Percentiles rank a stretch among this genome's conserved stretches.
Evolutionary conservation across 2,329 filamentous ascomycete species (phyloP).

Genomic region (Fusarium solani-melongenae): DNA sequence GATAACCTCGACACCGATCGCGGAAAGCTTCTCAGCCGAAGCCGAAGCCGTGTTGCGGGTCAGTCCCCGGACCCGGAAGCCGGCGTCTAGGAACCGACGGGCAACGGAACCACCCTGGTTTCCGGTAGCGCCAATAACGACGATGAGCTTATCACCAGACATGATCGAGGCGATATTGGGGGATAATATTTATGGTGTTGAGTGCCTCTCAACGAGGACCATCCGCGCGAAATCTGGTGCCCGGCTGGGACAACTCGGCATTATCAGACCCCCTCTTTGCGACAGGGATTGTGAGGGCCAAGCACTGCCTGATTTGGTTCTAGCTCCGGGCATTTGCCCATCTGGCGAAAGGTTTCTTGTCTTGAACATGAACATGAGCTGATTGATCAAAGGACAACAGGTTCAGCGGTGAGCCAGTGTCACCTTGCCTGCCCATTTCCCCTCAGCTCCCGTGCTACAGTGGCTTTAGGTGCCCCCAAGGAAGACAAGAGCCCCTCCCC

Average conservation of each 20-base stretch:
- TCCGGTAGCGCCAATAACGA: constrained; percentile 61
- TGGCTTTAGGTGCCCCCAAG: not conserved
- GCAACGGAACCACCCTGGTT: constrained; percentile 66
- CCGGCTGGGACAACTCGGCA: not conserved
- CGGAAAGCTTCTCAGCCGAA: constrained; percentile 53
- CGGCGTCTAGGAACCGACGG: constrained; percentile 55
- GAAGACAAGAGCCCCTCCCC: not conserved
- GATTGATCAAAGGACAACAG: not conserved
- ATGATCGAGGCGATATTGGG: not conserved
- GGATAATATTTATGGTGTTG: not conserved
- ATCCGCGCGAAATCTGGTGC: not conserved
- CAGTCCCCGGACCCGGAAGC: constrained; percentile 59
- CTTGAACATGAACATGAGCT: not conserved
- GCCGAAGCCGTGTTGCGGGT: constrained; percentile 57
- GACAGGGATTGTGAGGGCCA: not conserved
- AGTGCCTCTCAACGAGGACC: not conserved
- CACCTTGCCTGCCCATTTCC: not conserved
- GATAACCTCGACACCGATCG: constrained; percentile 57
- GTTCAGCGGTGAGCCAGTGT: not conserved
- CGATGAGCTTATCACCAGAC: constrained; percentile 50
- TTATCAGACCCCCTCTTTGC: not conserved
- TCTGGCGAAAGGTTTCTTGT: not conserved
- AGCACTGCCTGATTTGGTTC: not conserved
- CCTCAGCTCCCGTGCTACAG: not conserved
- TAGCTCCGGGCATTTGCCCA: not conserved